Base-by-base conservation (phyloP, 176 grass and related monocot species). In the Zea luxurians region DNA sequence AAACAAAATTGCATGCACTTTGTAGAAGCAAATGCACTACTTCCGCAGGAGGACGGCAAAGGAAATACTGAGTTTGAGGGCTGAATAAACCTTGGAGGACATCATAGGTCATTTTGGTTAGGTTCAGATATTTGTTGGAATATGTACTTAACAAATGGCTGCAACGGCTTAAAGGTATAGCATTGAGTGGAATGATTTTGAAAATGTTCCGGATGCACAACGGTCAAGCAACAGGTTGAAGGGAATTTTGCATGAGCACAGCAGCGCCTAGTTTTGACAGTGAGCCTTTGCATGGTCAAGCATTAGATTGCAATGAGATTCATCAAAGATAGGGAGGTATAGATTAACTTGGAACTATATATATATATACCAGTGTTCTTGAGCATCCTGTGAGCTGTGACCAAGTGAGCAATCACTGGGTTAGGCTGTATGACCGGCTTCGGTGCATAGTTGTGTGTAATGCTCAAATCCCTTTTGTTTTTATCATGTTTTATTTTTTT, bases 1-100 rank as follows among this genome's bases (percentile, higher is more conserved):
- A 52, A 58, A 58, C 54, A 20, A 58, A 58, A 58, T 20, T 20
- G 54, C 7, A 44, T 64, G 6, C 62, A 4, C 84, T 86, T 84
- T 34, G 61, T 76, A 96, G 93, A 84, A 96, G 49, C 79, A 96
- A 64, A 96, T 96, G 93, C 8, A 17, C 61, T 96, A 96, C 82
- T 92, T 96, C 87, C 83, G 93, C 50, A 83, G 68, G 76, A 96
- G 93, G 63, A 96, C 80, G 61, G 87, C 87, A 20, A 92, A 86
- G 79, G 93, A 96, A 83, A 79, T 96, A 73, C 66, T 96, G 72
- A 83, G 66, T 61, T 78, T 90, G 83, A 86, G 71, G 53, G 93
- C 93, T 63, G 87, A 74, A 75, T 96, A 77, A 80, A 79, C 61
- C 59, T 34, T 52, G 64, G 63, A 66, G 50, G 42, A 15, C 37